Evolutionary conservation across 805 yeast genomes (phyloP).

Genomic region (Kodamaea restingae): DNA sequence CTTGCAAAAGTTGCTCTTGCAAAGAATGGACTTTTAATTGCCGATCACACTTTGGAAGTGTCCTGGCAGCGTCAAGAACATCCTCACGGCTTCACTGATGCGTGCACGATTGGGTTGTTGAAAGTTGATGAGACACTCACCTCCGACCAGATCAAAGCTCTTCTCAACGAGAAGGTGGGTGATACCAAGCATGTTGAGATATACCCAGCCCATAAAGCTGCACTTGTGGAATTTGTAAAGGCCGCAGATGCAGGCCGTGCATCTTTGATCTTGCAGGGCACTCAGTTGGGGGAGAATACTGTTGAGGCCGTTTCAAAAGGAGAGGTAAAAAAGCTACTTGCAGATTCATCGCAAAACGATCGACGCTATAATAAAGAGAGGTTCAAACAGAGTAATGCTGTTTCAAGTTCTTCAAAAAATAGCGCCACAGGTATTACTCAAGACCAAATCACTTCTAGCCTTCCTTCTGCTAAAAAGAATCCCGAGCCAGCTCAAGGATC

Average conservation of each 20-base stretch:
- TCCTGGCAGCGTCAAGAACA: slow-evolving; percentile 15
- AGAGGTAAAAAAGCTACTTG: neutral
- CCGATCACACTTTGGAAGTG: slow-evolving; percentile 48
- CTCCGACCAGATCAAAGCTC: slow-evolving; percentile 26
- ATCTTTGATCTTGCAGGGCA: slow-evolving; percentile 39
- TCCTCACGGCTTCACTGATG: slow-evolving; percentile 16
- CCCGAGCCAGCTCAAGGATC: too few relatives aligned
- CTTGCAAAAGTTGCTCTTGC: slow-evolving; percentile 47
- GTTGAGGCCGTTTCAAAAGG: slow-evolving; percentile 13
- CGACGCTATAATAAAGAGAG: too few relatives aligned
- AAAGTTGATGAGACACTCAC: slow-evolving; percentile 34
- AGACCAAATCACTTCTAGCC: too few relatives aligned
- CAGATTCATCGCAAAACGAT: too few relatives aligned
- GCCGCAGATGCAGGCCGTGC: slow-evolving; percentile 50
- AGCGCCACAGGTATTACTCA: too few relatives aligned
- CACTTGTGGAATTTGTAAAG: slow-evolving; percentile 45
- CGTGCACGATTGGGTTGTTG: slow-evolving; percentile 17
- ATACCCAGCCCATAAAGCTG: slow-evolving; percentile 44
- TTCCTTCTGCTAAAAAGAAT: too few relatives aligned
- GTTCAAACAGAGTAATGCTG: too few relatives aligned
- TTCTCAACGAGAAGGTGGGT: slow-evolving; percentile 25
- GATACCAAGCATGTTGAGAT: slow-evolving; percentile 41
- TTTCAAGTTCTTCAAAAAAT: too few relatives aligned
- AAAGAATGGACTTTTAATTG: slow-evolving; percentile 38
- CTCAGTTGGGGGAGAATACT: slow-evolving; percentile 29